Evolutionary conservation across 2,329 filamentous ascomycete genomes (phyloP).

Genomic region (Colletotrichum gigasporum): DNA sequence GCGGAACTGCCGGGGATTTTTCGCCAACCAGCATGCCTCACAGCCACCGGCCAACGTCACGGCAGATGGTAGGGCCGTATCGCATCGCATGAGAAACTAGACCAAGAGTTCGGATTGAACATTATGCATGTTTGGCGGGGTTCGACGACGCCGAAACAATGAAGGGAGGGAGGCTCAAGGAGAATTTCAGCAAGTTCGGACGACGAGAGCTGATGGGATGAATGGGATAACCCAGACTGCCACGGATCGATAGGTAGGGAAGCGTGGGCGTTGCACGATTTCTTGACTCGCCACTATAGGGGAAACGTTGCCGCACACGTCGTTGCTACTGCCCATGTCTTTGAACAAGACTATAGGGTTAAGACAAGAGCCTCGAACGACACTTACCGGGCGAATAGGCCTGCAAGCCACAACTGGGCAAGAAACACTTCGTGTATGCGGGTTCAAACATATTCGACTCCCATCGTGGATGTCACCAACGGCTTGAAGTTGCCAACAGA

Average conservation of each 20-base stretch:
- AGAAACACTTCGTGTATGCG: background rate
- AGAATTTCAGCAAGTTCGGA: constrained; percentile 10
- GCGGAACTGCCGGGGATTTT: constrained; percentile 12
- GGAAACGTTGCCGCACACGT: background rate
- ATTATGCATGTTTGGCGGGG: constrained; percentile 24
- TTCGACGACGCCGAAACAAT: constrained; percentile 6
- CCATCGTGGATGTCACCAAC: background rate
- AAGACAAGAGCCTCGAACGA: background rate
- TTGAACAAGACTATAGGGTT: background rate
- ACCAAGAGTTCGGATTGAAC: background rate
- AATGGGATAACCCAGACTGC: background rate
- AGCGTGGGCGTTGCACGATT: background rate
- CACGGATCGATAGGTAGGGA: background rate
- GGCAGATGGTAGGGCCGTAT: background rate
- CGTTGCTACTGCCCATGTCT: background rate
- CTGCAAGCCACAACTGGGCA: background rate
- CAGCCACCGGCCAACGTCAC: constrained; percentile 4
- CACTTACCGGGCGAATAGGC: background rate
- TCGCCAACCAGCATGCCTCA: background rate
- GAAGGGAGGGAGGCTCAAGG: background rate
- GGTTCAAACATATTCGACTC: background rate
- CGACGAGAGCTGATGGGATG: constrained; percentile 4
- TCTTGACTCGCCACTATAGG: constrained; percentile 1
- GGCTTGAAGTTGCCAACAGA: background rate
- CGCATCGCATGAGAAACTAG: constrained; percentile 4